Conservation (phyloP, 148 eudicot species). For the Amaranthus cruentus region DNA sequence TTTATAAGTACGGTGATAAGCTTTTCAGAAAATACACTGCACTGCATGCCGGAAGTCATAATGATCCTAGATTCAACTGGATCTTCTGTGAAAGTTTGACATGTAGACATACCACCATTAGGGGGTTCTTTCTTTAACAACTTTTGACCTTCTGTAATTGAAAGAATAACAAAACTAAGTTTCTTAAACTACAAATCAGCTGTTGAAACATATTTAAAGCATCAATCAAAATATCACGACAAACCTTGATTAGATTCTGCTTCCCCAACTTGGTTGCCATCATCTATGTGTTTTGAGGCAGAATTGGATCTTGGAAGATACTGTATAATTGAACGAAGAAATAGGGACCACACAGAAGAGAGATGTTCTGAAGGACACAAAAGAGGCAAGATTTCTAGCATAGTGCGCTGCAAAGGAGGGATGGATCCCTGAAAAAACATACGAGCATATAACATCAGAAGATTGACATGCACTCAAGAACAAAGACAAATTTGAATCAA, state of each 20-base stretch:
- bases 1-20: slow-evolving; percentile 72
- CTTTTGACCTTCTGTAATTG: slow-evolving; percentile 33
- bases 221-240: slow-evolving; percentile 13
- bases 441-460: background rate
- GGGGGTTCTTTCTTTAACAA: slow-evolving; percentile 26
- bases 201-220: background rate
- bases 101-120: slow-evolving; percentile 36
- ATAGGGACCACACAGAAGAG: slow-evolving; percentile 68
- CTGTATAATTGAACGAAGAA: slow-evolving; percentile 54
- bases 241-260: slow-evolving; percentile 36
- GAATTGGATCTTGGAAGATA: slow-evolving; percentile 62
- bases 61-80: slow-evolving; percentile 26
- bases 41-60: slow-evolving; percentile 27
- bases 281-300: slow-evolving; percentile 38
- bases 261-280: slow-evolving; percentile 31
- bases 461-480: background rate
- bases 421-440: slow-evolving; percentile 60
- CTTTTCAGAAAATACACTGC: slow-evolving; percentile 73
- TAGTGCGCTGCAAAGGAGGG: slow-evolving; percentile 81
- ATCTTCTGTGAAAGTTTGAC: slow-evolving; percentile 28
- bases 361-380: slow-evolving; percentile 79
- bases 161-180: background rate
- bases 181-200: background rate
- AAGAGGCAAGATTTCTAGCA: slow-evolving; percentile 72
- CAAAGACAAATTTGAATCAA: background rate